phyloP scores from a whole-genome alignment of 2,329 filamentous ascomycete genomes.

The Penicillium paneum region DNA sequence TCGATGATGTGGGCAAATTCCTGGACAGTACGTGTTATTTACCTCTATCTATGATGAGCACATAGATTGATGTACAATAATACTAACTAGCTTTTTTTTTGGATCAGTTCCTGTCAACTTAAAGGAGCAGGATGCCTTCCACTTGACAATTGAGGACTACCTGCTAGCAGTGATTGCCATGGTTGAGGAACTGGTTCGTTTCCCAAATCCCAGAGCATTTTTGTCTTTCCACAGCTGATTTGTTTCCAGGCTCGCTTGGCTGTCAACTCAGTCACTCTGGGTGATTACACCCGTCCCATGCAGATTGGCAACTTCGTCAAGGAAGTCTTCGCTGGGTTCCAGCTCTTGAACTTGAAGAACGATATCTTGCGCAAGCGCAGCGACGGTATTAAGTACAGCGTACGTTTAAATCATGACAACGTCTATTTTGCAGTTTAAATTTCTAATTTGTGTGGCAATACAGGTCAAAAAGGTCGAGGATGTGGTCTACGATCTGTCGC shows the following conservation, averaged over 20 bases:
- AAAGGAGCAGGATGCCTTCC: slow-evolving; percentile 85
- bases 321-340: slow-evolving; percentile 92
- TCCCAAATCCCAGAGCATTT: background rate
- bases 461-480: slow-evolving; percentile 95
- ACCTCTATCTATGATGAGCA: slow-evolving; percentile 3
- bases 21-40: slow-evolving; percentile 60
- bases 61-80: background rate
- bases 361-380: slow-evolving; percentile 82
- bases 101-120: slow-evolving; percentile 81
- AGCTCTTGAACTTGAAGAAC: slow-evolving; percentile 96
- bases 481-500: slow-evolving; percentile 89
- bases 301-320: slow-evolving; percentile 91
- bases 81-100: slow-evolving; percentile 1
- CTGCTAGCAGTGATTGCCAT: slow-evolving; percentile 81
- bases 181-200: slow-evolving; percentile 74
- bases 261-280: slow-evolving; percentile 89
- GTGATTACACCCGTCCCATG: slow-evolving; percentile 80
- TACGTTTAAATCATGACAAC: slow-evolving; percentile 28
- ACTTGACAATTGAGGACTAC: slow-evolving; percentile 96
- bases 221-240: background rate
- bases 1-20: slow-evolving; percentile 79
- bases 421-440: background rate
- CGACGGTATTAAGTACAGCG: slow-evolving; percentile 90
- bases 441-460: slow-evolving; percentile 4
- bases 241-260: slow-evolving; percentile 67